Percentiles rank a stretch among this genome's conserved stretches.
Conservation (phyloP, 2,329 filamentous ascomycete species). For the Aschersonia sp. region DNA sequence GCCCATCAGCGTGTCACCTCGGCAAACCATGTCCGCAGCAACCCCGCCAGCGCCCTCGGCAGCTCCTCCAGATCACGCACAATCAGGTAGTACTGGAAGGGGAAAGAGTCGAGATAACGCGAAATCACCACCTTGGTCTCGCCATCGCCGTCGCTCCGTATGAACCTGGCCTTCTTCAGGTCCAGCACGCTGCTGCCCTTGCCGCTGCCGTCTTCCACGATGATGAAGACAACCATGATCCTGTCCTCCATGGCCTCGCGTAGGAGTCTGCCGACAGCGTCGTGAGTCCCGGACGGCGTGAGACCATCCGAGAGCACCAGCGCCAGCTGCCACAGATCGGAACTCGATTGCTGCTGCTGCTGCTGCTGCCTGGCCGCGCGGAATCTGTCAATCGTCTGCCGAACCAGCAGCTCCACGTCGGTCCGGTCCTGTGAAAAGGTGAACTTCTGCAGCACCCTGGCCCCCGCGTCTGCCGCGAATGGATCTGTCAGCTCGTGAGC, state of each 20-base stretch:
- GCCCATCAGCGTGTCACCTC: constrained; percentile 32
- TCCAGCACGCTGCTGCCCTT: constrained; percentile 63
- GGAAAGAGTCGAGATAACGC: constrained; percentile 88
- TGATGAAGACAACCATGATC: constrained; percentile 97
- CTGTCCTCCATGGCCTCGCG: constrained; percentile 81
- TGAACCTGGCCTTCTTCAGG: constrained; percentile 75
- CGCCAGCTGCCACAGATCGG: constrained; percentile 89
- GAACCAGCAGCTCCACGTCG: constrained; percentile 67
- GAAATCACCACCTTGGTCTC: constrained; percentile 64
- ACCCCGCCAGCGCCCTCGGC: constrained; percentile 71
- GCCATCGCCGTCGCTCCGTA: constrained; percentile 38
- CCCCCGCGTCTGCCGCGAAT: constrained; percentile 63
- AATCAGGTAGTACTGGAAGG: constrained; percentile 93
- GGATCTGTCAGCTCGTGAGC: constrained; percentile 76
- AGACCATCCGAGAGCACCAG: constrained; percentile 90
- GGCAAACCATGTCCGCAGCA: constrained; percentile 93
- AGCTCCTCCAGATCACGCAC: constrained; percentile 86
- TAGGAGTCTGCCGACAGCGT: constrained; percentile 66
- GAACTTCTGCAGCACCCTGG: constrained; percentile 73
- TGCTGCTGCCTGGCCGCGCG: constrained; percentile 52
- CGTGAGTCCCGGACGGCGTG: constrained; percentile 69
- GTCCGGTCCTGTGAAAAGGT: constrained; percentile 76
- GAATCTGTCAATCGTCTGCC: constrained; percentile 69
- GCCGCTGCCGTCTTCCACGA: constrained; percentile 57
- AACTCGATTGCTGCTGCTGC: constrained; percentile 30